Conservation (phyloP, 768 basidiomycete genomes). For the Mycena chlorophos region DNA sequence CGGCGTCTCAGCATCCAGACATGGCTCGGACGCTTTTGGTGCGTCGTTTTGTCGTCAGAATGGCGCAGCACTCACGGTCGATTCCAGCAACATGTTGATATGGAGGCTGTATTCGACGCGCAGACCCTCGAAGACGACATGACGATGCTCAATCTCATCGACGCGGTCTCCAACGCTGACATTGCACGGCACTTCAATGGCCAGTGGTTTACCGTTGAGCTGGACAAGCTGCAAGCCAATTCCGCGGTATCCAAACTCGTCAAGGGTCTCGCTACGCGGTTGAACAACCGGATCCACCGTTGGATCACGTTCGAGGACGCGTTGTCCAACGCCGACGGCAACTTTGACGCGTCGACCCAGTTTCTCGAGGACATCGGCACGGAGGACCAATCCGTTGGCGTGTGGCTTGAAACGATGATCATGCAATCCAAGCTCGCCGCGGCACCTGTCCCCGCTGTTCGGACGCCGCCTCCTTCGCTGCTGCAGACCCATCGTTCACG, state of each 20-base stretch:
- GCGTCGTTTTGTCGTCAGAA: constrained; percentile 17
- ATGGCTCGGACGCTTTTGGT: constrained; percentile 51
- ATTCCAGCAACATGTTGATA: constrained; percentile 57
- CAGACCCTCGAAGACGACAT: constrained; percentile 49
- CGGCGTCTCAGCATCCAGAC: constrained; percentile 66
- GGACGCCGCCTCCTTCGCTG: constrained; percentile 23
- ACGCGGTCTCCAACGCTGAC: constrained; percentile 66
- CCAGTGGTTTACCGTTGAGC: constrained; percentile 42
- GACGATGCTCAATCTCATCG: constrained; percentile 56
- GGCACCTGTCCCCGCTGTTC: constrained; percentile 45
- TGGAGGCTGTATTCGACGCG: constrained; percentile 54
- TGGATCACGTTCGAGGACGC: constrained; percentile 67
- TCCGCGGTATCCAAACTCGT: constrained; percentile 40
- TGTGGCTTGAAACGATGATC: constrained; percentile 71
- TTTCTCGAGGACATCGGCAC: constrained; percentile 61
- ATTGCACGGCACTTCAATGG: constrained; percentile 55
- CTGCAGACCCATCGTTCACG: background rate
- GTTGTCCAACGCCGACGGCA: constrained; percentile 51
- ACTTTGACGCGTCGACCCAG: constrained; percentile 48
- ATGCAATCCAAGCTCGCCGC: constrained; percentile 53
- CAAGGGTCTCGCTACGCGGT: constrained; percentile 46
- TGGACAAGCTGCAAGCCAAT: constrained; percentile 40
- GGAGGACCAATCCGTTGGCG: constrained; percentile 69
- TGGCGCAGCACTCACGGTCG: background rate
- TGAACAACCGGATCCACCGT: constrained; percentile 51